A percentile compares a stretch with the other conserved stretches of the same genome.
Evolutionary conservation across 176 grass and related monocot genomes (phyloP).

Genomic region (Rhipidocladum racemiflorum): DNA sequence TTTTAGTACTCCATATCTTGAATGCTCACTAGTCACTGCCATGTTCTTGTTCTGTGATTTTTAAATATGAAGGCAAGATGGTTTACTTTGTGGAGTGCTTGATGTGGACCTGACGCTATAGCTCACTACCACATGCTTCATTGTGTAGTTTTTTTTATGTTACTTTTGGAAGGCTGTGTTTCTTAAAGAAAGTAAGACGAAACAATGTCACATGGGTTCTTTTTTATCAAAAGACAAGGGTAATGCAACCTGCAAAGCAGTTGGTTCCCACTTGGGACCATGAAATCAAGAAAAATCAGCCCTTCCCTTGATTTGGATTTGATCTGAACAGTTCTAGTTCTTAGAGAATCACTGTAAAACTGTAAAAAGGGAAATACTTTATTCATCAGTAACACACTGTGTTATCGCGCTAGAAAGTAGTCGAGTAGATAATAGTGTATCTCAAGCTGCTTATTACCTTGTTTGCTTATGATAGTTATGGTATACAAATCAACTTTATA

Average conservation of each 20-base stretch:
- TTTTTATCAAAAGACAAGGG: background rate
- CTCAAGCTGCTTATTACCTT: background rate
- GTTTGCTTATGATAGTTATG: background rate
- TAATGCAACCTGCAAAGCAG: background rate
- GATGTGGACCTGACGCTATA: background rate
- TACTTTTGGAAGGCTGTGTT: slow-evolving; percentile 18
- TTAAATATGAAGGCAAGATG: background rate
- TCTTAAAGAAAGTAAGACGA: background rate
- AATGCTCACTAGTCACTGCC: background rate
- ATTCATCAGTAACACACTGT: background rate
- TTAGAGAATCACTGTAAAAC: background rate
- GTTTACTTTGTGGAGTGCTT: background rate
- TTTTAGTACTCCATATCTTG: background rate
- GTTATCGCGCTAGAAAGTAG: background rate
- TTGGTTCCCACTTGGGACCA: background rate
- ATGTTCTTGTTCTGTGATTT: slow-evolving; percentile 3
- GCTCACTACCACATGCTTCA: background rate
- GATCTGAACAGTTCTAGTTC: background rate
- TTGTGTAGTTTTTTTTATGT: background rate
- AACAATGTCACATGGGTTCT: background rate
- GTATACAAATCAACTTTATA: background rate
- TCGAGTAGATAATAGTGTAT: background rate
- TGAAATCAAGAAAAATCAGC: background rate
- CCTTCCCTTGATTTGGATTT: background rate
- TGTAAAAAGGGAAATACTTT: background rate